Conservation (phyloP, 257 asterid genomes). For the Nicotiana sylvestris region DNA sequence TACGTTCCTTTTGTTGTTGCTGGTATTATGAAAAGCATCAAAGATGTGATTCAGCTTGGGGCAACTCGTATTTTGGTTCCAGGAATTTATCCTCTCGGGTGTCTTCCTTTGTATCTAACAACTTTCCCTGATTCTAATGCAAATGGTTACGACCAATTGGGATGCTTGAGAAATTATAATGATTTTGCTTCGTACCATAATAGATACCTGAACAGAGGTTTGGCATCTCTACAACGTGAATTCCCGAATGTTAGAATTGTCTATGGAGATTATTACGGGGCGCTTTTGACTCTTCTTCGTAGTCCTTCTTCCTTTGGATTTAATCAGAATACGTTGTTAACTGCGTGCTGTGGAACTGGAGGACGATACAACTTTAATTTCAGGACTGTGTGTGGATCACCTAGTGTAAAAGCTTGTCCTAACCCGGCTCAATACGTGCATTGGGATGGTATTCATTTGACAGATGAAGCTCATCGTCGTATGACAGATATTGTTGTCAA, state of each 20-base stretch:
- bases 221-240: not conserved
- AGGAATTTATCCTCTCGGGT: not conserved
- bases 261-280: not conserved
- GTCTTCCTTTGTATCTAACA: not conserved
- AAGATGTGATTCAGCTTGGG: too few species aligned
- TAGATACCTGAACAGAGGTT: not conserved
- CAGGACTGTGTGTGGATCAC: not conserved
- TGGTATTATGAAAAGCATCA: too few species aligned
- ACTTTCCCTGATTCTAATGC: not conserved
- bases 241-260: not conserved
- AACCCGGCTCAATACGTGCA: too few species aligned
- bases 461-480: too few species aligned
- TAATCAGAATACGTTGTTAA: not conserved
- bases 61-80: not conserved
- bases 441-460: too few species aligned
- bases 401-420: not conserved
- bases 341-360: not conserved
- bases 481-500: too few species aligned
- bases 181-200: not conserved
- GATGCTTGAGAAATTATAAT: too few species aligned
- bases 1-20: too few species aligned
- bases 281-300: not conserved
- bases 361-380: not conserved
- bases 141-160: not conserved
- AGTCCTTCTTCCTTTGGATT: not conserved